Percentiles rank a stretch among this genome's conserved stretches.
phyloP scores from a whole-genome alignment of 2,329 filamentous ascomycete genomes.

The Colletotrichum sp. region DNA sequence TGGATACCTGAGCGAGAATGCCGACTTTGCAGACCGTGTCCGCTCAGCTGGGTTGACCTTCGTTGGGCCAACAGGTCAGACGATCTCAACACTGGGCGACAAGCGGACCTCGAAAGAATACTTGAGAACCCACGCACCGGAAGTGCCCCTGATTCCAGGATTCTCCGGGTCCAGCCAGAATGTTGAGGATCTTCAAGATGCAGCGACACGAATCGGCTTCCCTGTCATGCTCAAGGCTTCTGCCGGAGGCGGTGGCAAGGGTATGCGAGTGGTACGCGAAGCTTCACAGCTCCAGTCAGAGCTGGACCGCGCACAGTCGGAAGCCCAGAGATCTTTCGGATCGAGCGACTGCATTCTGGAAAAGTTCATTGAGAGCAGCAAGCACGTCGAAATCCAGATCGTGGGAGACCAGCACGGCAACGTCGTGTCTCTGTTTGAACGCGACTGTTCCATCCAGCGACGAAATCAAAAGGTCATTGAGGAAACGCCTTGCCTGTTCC shows the following conservation, averaged over 20 bases:
- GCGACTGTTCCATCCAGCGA: constrained; percentile 51
- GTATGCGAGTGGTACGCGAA: background rate
- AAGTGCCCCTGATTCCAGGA: background rate
- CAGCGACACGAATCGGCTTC: background rate
- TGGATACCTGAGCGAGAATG: background rate
- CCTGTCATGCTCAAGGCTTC: background rate
- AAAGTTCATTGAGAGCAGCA: constrained; percentile 59
- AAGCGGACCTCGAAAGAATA: background rate
- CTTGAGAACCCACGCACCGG: background rate
- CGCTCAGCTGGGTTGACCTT: background rate
- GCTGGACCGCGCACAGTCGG: background rate
- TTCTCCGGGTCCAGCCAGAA: background rate
- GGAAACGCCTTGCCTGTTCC: constrained; percentile 33
- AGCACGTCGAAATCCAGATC: constrained; percentile 51
- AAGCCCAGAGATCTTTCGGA: background rate
- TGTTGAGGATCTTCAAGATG: background rate
- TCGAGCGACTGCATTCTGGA: constrained; percentile 53
- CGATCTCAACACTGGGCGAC: background rate
- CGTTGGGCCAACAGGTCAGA: background rate
- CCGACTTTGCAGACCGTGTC: background rate
- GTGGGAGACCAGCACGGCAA: constrained; percentile 44
- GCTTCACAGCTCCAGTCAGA: background rate
- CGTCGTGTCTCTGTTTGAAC: constrained; percentile 38
- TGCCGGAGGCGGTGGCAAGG: background rate
- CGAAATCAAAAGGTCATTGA: constrained; percentile 51